phyloP scores from a whole-genome alignment of 2,329 filamentous ascomycete genomes.

The Colletotrichum eremochloae region DNA sequence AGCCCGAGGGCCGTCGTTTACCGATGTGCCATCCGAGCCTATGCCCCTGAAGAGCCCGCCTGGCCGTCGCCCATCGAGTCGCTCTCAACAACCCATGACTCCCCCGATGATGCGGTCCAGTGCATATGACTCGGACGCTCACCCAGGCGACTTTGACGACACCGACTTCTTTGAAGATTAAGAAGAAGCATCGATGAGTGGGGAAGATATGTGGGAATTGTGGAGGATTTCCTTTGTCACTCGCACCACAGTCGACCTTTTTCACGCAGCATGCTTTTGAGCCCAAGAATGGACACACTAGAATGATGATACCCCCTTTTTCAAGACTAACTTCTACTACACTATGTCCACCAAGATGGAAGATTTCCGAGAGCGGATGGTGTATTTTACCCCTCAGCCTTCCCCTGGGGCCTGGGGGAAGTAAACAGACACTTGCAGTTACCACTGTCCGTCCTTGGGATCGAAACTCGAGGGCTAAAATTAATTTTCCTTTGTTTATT shows the following conservation, averaged over 20 bases:
- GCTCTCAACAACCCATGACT: constrained; percentile 63
- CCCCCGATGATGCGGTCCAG: constrained; percentile 72
- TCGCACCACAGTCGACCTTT: constrained; percentile 36
- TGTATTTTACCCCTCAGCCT: constrained; percentile 10
- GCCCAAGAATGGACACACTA: constrained; percentile 40
- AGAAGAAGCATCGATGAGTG: constrained; percentile 47
- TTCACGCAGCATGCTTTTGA: constrained; percentile 36
- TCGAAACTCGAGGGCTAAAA: constrained; percentile 10
- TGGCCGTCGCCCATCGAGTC: constrained; percentile 54
- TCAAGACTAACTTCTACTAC: constrained; percentile 29
- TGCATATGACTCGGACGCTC: constrained; percentile 73
- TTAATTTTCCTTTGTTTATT: constrained; percentile 36
- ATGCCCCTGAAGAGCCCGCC: constrained; percentile 58
- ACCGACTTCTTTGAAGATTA: constrained; percentile 70
- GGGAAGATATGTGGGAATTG: constrained; percentile 19
- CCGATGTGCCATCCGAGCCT: constrained; percentile 56
- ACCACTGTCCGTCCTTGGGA: neutral
- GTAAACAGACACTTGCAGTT: neutral
- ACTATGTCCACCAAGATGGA: constrained; percentile 15
- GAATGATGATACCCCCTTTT: constrained; percentile 58
- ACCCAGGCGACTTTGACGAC: constrained; percentile 70
- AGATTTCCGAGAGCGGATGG: constrained; percentile 17
- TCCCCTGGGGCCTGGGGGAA: neutral
- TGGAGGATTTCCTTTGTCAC: constrained; percentile 39
- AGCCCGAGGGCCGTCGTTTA: constrained; percentile 49